Conservation (phyloP, 495 filamentous ascomycete genomes). For the Articulospora tetracladia region DNA sequence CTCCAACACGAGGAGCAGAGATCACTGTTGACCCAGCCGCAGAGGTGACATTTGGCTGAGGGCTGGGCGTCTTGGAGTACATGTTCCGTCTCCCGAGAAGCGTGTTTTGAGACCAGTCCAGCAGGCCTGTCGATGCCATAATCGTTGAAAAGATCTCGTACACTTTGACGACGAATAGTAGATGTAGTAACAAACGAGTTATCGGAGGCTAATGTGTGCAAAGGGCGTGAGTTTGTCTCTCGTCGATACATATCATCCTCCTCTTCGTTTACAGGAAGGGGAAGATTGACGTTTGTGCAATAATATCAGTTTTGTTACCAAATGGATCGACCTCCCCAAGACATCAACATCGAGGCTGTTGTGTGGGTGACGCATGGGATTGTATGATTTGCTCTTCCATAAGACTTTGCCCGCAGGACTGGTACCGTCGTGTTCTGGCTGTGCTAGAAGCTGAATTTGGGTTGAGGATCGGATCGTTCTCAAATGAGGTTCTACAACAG, state of each 20-base stretch:
- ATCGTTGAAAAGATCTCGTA: slow-evolving; percentile 23
- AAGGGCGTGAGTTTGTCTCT: not conserved
- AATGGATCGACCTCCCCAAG: not conserved
- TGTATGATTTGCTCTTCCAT: slow-evolving; percentile 10
- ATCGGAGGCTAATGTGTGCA: slow-evolving; percentile 2
- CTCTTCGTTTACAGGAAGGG: slow-evolving; percentile 23
- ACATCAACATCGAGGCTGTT: not conserved
- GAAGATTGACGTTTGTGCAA: slow-evolving; percentile 8
- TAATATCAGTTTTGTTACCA: slow-evolving; percentile 15
- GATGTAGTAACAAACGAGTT: slow-evolving; percentile 13
- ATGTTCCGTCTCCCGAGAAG: slow-evolving; percentile 1
- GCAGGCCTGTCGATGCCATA: slow-evolving; percentile 24
- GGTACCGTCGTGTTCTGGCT: slow-evolving; percentile 13
- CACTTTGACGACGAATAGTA: slow-evolving; percentile 21
- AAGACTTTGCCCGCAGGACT: not conserved
- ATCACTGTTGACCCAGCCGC: slow-evolving; percentile 12
- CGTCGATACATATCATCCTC: not conserved
- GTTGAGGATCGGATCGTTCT: slow-evolving; percentile 4
- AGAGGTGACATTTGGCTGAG: slow-evolving; percentile 18
- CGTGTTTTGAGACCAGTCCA: slow-evolving; percentile 10
- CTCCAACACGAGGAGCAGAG: slow-evolving; percentile 7
- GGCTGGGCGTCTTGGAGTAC: not conserved
- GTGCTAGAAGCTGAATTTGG: slow-evolving; percentile 3
- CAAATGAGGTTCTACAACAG: not conserved
- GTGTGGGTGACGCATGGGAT: not conserved